Base-by-base conservation (phyloP, 352 stramenopile genomes). In the Globisporangium lucens region DNA sequence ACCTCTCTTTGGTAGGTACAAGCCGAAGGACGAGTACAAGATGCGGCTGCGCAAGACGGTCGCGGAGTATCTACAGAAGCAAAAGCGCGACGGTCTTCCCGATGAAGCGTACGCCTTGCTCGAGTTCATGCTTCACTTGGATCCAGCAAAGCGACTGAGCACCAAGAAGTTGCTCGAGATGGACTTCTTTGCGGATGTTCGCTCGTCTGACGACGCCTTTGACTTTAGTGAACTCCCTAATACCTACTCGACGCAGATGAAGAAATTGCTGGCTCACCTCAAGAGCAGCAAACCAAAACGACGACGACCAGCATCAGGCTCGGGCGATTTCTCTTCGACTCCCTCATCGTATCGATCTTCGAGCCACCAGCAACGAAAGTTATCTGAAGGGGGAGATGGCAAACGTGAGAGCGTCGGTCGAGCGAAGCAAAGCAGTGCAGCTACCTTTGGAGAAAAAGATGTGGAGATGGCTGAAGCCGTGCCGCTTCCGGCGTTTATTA, bases 21-120 rank as follows among this genome's bases (percentile, higher is more conserved):
- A 80, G 9, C 85, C 85, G 10, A 94, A 93, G 71, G 67, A 83
- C 52, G 87, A 94, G 62, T 92, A 83, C 72, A 88, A 87, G 65
- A 83, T 82, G 75, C 85, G 88, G 9, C 68, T 96, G 7, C 78
- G 79, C 59, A 96, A 94, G 74, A 90, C 86, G 7, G 63, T 96
- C n/a, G n/a, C 82, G 4, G 85, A 93, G 67, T 15, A 29, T 10
- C 36, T 47, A 15, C 73, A 83, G 38, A 73, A 82, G 35, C 70
- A 79, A 15, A 87, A 89, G 61, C 75, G 74, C 36, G 72, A 80
- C 9, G 56, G 10, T 12, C 80, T 96, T 12, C 77, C 81, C 0
- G 76, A 83, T 2, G 82, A 85, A 27, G 82, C 80, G 0, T 69
- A 93, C 17, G 78, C 87, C 8, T 27, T 96, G 58, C 66, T 96